phyloP scores from a whole-genome alignment of 345 rosid species.

The Citrus sinensis region DVS_A1.0 CM039169.1:29209001-29209500 shows the following conservation, averaged over 20 bases:
- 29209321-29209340: slow-evolving; percentile 82
- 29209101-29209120: slow-evolving; percentile 87
- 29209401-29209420: slow-evolving; percentile 74
- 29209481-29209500: too few relatives aligned
- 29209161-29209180: slow-evolving; percentile 21
- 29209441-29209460: neutral
- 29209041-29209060: slow-evolving; percentile 69
- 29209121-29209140: slow-evolving; percentile 79
- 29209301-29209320: slow-evolving; percentile 95
- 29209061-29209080: slow-evolving; percentile 77
- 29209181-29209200: slow-evolving; percentile 4
- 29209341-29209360: slow-evolving; percentile 75
- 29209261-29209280: neutral
- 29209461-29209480: neutral
- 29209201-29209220: neutral
- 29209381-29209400: slow-evolving; percentile 87
- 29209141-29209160: slow-evolving; percentile 51
- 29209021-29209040: neutral
- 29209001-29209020: neutral
- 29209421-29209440: slow-evolving; percentile 5
- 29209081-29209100: slow-evolving; percentile 76
- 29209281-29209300: slow-evolving; percentile 47
- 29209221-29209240: neutral
- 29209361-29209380: slow-evolving; percentile 79
- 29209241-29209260: neutral